phyloP scores from a whole-genome alignment of 495 filamentous ascomycete genomes.

The Pyrenula massariospora region DNA sequence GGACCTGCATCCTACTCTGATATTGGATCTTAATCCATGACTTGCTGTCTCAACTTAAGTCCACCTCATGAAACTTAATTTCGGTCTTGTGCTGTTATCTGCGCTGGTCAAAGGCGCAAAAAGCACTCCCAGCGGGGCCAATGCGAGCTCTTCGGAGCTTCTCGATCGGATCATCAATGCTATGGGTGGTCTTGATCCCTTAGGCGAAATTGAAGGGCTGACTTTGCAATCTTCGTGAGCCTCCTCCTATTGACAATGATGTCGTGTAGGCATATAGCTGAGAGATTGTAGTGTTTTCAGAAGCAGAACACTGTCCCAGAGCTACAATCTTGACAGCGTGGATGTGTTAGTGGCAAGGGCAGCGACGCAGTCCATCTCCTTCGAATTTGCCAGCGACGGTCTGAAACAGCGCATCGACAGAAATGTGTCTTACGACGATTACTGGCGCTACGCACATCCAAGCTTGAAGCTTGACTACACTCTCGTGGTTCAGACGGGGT shows the following conservation, averaged over 20 bases:
- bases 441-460: conserved; percentile 6
- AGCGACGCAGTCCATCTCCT: not conserved
- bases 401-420: conserved; percentile 6
- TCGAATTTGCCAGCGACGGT: not conserved
- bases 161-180: not conserved
- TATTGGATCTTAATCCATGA: not conserved
- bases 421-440: conserved; percentile 4
- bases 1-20: not conserved
- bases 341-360: not conserved
- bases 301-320: not conserved
- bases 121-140: not conserved
- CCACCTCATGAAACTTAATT: not conserved
- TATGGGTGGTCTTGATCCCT: not conserved
- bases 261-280: not conserved
- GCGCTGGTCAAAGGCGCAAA: not conserved
- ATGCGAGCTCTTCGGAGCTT: not conserved
- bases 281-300: not conserved
- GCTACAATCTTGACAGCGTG: not conserved
- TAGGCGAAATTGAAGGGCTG: not conserved
- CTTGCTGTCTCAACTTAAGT: not conserved
- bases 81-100: not conserved
- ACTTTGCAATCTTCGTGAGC: not conserved
- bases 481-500: conserved; percentile 5
- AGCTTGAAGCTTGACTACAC: conserved; percentile 4
- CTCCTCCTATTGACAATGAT: not conserved